Base-by-base conservation (phyloP, 768 basidiomycete species). In the Hemileccinum rubropunctum region DNA sequence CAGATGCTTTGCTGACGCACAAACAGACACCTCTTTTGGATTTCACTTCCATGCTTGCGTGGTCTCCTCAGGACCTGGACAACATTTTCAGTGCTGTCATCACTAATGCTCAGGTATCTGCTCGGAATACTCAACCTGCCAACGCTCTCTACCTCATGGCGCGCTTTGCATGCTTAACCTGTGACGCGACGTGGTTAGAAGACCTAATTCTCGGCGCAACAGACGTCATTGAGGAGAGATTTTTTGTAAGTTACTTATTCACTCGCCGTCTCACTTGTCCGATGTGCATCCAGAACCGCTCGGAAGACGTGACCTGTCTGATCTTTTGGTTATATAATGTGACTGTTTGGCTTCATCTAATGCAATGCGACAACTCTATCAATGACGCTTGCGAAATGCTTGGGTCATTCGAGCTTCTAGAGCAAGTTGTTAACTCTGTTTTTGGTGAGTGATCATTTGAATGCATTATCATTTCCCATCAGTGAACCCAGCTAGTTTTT, bases 321-420 rank as follows among this genome's bases (percentile, higher is more conserved):
- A 79, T 94, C 30, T 98, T 98, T 68, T 99, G 97, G 95, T 71
- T 95, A 40, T 91, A 93, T 70, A 99, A 99, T 66, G 79, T 83
- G 17, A 91, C 90, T 10, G 69, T 93, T 26, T 88, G 95, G 79
- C 77, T 98, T 14, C 92, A 98, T 71, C 81, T 98, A 42, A 77
- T 99, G 72, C 83, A 87, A 50, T 92, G 89, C 61, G 91, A 93
- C 66, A 79, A 81, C 47, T 80, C 86, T 15, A 83, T 92, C 57
- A 83, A 80, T 50, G 81, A 83, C 51, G 81, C 84, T 3, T 95
- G 91, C 61, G 89, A 94, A 58, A 78, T 88, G 68, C 72, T 95
- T 38, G 90, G 88, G 15, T 84, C 91, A 4, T 86, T 95, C 50
- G 81, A 83, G 43, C 79, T 95, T 59, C 81, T 98, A 47, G 90